Conservation (phyloP, 2,329 filamentous ascomycete species). For the Bimuria novae-zelandiae region DNA sequence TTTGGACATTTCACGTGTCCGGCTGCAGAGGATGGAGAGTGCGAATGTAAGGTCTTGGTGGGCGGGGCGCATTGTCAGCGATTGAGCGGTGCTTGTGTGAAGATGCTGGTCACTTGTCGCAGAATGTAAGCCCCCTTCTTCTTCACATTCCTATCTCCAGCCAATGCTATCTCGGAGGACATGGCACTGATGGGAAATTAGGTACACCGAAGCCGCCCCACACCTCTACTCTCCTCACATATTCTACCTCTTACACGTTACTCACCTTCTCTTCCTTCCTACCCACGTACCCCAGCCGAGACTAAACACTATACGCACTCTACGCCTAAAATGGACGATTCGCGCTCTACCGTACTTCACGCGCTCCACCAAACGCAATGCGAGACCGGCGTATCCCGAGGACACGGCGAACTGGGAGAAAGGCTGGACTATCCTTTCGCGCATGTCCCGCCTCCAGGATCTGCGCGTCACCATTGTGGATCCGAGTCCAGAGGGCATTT, state of each 20-base stretch:
- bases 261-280: conserved; percentile 41
- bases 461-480: conserved; percentile 35
- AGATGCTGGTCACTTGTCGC: conserved; percentile 30
- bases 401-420: conserved; percentile 42
- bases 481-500: conserved; percentile 31
- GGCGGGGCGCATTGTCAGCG: conserved; percentile 25
- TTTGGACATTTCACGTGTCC: conserved; percentile 41
- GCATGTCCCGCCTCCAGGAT: conserved; percentile 32
- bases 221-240: conserved; percentile 36
- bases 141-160: not conserved
- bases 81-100: conserved; percentile 17
- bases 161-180: not conserved
- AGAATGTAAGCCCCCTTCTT: conserved; percentile 28
- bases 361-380: conserved; percentile 10
- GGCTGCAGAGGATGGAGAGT: conserved; percentile 21
- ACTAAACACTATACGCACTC: conserved; percentile 32
- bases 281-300: conserved; percentile 29
- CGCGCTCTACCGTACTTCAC: conserved; percentile 39
- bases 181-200: conserved; percentile 8
- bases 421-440: conserved; percentile 32
- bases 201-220: conserved; percentile 38
- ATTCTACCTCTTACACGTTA: conserved; percentile 41
- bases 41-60: conserved; percentile 36
- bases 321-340: conserved; percentile 40
- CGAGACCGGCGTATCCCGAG: conserved; percentile 37